Percentiles rank a stretch among this genome's conserved stretches.
phyloP scores from a whole-genome alignment of 1,139 yeast genomes.

The Geotrichum klebahnii region DNA sequence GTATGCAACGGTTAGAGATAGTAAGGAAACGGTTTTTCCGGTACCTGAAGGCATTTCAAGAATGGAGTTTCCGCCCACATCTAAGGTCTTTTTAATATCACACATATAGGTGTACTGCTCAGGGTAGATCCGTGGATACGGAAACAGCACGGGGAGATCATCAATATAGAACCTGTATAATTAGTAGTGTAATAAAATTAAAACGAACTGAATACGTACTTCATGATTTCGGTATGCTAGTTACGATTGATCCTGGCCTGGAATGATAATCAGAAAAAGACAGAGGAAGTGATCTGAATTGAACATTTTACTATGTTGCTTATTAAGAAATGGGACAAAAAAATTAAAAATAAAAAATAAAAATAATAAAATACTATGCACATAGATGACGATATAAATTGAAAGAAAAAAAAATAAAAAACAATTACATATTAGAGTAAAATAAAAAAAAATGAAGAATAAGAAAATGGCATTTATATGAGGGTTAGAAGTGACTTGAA shows the following conservation, averaged over 20 bases:
- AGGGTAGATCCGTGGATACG: constrained; percentile 96
- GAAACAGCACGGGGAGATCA: constrained; percentile 90
- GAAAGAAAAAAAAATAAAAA: background rate
- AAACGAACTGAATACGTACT: background rate
- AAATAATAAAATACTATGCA: background rate
- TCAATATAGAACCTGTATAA: constrained; percentile 58
- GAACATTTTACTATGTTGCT: too few relatives aligned
- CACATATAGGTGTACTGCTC: constrained; percentile 98
- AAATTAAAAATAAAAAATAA: constrained; percentile 1
- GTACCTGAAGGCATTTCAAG: constrained; percentile 99
- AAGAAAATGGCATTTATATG: background rate
- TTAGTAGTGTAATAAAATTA: background rate
- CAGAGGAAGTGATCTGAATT: too few relatives aligned
- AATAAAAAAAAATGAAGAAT: background rate
- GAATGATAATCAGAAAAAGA: too few relatives aligned
- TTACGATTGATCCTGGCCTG: background rate
- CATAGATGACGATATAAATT: too few relatives aligned
- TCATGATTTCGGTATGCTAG: constrained; percentile 1
- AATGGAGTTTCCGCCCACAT: constrained; percentile 96
- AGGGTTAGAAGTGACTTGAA: background rate
- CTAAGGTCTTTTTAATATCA: constrained; percentile 86
- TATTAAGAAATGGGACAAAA: background rate
- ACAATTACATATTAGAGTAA: background rate
- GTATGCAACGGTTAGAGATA: constrained; percentile 88
- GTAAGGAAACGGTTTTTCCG: constrained; percentile 88